These are phyloP conservation scores for Nothomitra cinnamomea DNA, from an alignment of 2,329 filamentous ascomycete genomes.

Conservation along the genomic window DNA sequence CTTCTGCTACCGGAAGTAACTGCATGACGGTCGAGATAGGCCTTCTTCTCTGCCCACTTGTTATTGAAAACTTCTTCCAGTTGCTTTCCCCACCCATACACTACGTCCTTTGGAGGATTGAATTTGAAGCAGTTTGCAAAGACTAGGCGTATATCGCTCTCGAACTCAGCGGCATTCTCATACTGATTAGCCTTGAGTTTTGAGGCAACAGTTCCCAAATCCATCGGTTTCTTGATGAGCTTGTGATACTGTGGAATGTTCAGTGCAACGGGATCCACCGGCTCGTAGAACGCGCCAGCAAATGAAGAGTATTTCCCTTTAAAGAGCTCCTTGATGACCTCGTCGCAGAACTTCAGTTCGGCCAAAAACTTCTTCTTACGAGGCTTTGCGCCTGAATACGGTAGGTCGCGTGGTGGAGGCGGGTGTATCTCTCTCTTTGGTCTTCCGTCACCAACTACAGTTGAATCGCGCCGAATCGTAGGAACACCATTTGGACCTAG, in stretches of 20 bases:
- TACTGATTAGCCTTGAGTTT: constrained; percentile 71
- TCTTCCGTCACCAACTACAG: constrained; percentile 55
- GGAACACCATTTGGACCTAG: constrained; percentile 63
- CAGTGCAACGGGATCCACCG: constrained; percentile 84
- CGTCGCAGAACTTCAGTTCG: constrained; percentile 80
- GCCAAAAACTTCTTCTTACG: constrained; percentile 82
- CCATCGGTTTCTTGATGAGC: constrained; percentile 94
- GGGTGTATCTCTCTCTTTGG: constrained; percentile 90
- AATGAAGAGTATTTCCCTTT: constrained; percentile 51
- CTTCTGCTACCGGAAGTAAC: constrained; percentile 47
- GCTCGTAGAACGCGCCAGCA: constrained; percentile 59
- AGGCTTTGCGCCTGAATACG: constrained; percentile 65
- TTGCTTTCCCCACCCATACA: constrained; percentile 53
- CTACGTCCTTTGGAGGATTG: constrained; percentile 63
- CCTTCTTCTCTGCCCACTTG: constrained; percentile 62
- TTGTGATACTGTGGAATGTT: constrained; percentile 89
- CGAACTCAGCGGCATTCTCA: constrained; percentile 66
- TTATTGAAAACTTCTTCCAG: constrained; percentile 59
- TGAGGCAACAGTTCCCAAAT: constrained; percentile 61
- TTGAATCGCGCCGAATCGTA: constrained; percentile 71
- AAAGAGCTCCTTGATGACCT: constrained; percentile 60
- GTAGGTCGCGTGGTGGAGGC: constrained; percentile 78
- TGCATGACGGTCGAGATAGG: constrained; percentile 64
- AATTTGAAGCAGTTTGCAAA: constrained; percentile 85
- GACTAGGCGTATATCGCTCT: constrained; percentile 66